phyloP scores from a whole-genome alignment of 1,284 basidiomycete genomes.

The Apiotrichum domesticum region DNA sequence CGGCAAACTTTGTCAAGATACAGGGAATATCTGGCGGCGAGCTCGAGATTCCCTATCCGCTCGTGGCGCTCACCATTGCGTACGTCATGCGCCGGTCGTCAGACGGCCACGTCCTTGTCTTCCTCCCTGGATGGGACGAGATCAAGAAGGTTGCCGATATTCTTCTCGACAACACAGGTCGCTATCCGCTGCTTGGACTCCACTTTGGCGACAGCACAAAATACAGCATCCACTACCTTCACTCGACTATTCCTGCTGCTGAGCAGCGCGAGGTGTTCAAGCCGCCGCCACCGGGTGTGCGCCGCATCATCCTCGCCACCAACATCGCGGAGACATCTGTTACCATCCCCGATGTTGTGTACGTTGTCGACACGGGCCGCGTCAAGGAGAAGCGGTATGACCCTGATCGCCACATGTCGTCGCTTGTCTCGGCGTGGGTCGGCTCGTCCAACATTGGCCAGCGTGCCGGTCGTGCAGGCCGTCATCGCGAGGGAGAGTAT shows the following conservation, averaged over 20 bases:
- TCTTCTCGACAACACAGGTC: constrained; percentile 52
- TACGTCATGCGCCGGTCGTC: constrained; percentile 68
- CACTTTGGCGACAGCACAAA: constrained; percentile 58
- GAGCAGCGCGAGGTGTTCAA: constrained; percentile 91
- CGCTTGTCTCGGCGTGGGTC: constrained; percentile 83
- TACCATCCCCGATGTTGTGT: constrained; percentile 94
- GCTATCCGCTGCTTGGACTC: constrained; percentile 55
- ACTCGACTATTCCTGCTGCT: constrained; percentile 80
- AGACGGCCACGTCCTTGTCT: constrained; percentile 86
- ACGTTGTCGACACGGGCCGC: constrained; percentile 83
- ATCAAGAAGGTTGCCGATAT: constrained; percentile 72
- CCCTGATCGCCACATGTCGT: constrained; percentile 78
- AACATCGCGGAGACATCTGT: constrained; percentile 96
- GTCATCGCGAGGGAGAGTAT: constrained; percentile 87
- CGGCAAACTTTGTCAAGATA: constrained; percentile 24
- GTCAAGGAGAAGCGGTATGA: constrained; percentile 91
- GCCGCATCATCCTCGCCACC: constrained; percentile 84
- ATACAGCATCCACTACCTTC: constrained; percentile 78
- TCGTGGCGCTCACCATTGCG: constrained; percentile 76
- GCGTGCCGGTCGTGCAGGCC: constrained; percentile 86
- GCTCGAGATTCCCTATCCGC: constrained; percentile 72
- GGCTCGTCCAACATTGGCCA: constrained; percentile 91
- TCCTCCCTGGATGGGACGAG: constrained; percentile 62
- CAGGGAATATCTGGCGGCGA: constrained; percentile 54
- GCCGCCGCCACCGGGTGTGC: constrained; percentile 66